Conservation (phyloP, 1,139 yeast species). For the Suhomyces bolitotheri region DNA sequence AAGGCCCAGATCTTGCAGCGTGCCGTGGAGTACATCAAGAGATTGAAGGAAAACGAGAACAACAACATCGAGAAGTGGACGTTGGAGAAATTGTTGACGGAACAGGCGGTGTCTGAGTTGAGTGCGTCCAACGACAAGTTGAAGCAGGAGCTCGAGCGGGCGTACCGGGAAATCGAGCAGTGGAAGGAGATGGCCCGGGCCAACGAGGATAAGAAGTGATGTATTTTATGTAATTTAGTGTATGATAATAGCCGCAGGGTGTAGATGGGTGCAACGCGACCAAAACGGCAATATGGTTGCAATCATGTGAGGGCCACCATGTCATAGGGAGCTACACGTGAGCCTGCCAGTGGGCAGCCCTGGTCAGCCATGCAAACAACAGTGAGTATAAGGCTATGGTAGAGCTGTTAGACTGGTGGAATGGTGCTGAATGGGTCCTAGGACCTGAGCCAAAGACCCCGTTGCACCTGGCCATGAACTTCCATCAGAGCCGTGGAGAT, state of each 20-base stretch:
- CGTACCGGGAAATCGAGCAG: constrained; percentile 88
- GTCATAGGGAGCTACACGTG: no score
- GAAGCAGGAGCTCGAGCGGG: constrained; percentile 78
- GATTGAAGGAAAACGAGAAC: constrained; percentile 85
- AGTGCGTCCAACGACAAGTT: constrained; percentile 76
- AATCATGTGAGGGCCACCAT: background rate
- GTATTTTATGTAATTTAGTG: constrained; percentile 8
- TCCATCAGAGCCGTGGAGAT: no score
- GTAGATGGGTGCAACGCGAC: background rate
- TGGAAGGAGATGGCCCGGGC: constrained; percentile 57
- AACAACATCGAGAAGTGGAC: constrained; percentile 93
- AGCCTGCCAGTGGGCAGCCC: no score
- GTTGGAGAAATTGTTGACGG: constrained; percentile 84
- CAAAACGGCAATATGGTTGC: background rate
- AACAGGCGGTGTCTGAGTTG: constrained; percentile 84
- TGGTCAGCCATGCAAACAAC: no score
- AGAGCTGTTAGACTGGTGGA: no score
- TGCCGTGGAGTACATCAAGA: constrained; percentile 85
- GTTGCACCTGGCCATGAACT: no score
- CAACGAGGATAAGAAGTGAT: constrained; percentile 24
- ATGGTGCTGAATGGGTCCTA: no score
- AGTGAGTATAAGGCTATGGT: no score
- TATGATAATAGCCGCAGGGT: constrained; percentile 3
- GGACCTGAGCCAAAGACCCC: no score
- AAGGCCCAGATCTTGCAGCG: constrained; percentile 86